A percentile compares a stretch with the other conserved stretches of the same genome.
These are phyloP conservation scores for Boletus reticuloceps DNA, from an alignment of 768 basidiomycete species.

Conservation along the genomic window DNA sequence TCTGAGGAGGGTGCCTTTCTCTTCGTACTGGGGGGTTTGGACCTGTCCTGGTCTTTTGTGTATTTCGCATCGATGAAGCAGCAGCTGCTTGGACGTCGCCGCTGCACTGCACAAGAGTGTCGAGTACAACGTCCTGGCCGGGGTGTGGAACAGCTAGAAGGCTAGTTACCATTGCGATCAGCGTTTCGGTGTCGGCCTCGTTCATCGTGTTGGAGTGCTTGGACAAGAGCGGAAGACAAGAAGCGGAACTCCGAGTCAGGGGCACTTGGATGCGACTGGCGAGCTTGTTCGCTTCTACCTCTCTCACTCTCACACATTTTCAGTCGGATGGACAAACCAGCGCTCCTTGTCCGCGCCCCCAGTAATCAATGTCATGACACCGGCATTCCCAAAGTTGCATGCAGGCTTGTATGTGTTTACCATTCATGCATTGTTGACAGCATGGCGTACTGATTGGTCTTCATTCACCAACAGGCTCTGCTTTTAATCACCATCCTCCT, in stretches of 20 bases:
- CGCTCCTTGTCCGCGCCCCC: not conserved
- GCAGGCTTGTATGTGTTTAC: constrained; percentile 15
- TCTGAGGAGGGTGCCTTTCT: constrained; percentile 49
- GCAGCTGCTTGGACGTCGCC: constrained; percentile 59
- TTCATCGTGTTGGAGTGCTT: constrained; percentile 15
- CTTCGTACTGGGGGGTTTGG: constrained; percentile 26
- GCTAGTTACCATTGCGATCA: constrained; percentile 67
- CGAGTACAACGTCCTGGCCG: constrained; percentile 46
- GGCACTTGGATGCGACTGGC: not conserved
- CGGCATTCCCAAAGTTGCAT: not conserved
- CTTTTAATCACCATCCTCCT: constrained; percentile 5
- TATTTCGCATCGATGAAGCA: constrained; percentile 33
- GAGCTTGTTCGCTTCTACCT: not conserved
- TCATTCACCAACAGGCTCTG: constrained; percentile 10
- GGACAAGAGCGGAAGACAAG: too few species aligned
- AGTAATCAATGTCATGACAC: not conserved
- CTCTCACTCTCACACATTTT: not conserved
- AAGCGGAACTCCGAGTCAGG: not conserved
- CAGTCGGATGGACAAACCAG: constrained; percentile 8
- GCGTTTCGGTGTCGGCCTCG: constrained; percentile 57
- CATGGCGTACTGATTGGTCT: not conserved
- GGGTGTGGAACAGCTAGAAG: constrained; percentile 39
- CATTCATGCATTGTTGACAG: not conserved
- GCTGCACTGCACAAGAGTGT: constrained; percentile 53
- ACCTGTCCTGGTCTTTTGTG: not conserved